These are phyloP conservation scores for Microbotryomycetes sp. DNA, from an alignment of 1,284 basidiomycete genomes.

Conservation along the genomic window DNA sequence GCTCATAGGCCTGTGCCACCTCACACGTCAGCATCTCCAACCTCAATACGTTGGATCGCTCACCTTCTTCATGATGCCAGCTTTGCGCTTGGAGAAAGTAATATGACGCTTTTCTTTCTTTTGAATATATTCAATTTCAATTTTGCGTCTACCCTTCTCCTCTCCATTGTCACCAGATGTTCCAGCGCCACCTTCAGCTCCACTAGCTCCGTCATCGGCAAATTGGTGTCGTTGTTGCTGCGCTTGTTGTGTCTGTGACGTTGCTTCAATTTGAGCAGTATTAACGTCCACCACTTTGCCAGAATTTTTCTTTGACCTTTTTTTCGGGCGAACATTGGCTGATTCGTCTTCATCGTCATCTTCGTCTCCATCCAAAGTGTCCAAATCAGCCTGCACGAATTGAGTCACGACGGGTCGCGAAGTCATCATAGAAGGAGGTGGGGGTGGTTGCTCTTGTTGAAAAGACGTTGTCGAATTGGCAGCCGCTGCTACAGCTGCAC, in stretches of 20 bases:
- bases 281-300: too few species aligned
- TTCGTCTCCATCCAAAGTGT: conserved; percentile 24
- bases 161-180: conserved; percentile 2
- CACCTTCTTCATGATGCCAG: conserved; percentile 99
- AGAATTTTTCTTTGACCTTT: conserved; percentile 15
- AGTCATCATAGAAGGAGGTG: too few species aligned
- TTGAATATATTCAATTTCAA: conserved; percentile 97
- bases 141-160: conserved; percentile 76
- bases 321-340: conserved; percentile 13
- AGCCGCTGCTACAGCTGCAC: too few species aligned
- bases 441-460: too few species aligned
- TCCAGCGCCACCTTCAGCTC: background rate
- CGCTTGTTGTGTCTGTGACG: too few species aligned
- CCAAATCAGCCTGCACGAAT: conserved; percentile 6
- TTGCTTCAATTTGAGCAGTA: too few species aligned
- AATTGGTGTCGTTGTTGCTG: background rate
- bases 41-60: conserved; percentile 37
- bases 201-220: background rate
- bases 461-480: too few species aligned
- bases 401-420: background rate
- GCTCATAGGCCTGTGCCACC: conserved; percentile 77
- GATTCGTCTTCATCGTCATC: conserved; percentile 20
- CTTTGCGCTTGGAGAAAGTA: conserved; percentile 99
- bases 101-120: conserved; percentile 65
- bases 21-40: conserved; percentile 4